Conservation (phyloP, 768 basidiomycete genomes). For the Termitomyces sp. region DNA sequence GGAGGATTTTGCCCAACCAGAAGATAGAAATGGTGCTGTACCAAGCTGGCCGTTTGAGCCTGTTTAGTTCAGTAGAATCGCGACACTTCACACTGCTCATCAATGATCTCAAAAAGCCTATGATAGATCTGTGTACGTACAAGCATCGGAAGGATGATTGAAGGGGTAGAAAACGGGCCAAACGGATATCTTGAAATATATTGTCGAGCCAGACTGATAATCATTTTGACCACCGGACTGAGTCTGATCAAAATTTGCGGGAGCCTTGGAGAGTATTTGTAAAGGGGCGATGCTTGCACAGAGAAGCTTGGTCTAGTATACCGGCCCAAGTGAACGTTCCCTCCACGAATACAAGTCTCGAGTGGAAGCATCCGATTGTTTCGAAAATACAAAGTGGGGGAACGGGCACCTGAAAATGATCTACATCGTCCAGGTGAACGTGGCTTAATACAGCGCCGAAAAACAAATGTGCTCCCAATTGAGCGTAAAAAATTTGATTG, state of each 20-base stretch:
- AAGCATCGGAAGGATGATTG: neutral
- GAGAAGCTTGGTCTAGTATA: neutral
- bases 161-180: neutral
- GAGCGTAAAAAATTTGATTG: neutral
- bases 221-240: neutral
- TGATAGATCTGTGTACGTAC: neutral
- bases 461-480: neutral
- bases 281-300: neutral
- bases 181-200: neutral
- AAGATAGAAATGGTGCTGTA: neutral
- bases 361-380: neutral
- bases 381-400: neutral
- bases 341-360: neutral
- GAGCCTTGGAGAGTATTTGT: neutral
- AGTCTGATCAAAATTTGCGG: neutral
- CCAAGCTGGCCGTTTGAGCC: neutral
- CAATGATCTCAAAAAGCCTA: too few relatives aligned
- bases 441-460: too few relatives aligned
- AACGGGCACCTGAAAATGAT: neutral
- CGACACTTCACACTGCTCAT: too few relatives aligned
- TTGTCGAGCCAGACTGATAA: neutral
- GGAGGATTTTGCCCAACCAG: neutral
- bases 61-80: too few relatives aligned
- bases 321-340: neutral
- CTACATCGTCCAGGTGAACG: neutral